Conservation (phyloP, 768 basidiomycete genomes). For the Lentinula sp. region DNA sequence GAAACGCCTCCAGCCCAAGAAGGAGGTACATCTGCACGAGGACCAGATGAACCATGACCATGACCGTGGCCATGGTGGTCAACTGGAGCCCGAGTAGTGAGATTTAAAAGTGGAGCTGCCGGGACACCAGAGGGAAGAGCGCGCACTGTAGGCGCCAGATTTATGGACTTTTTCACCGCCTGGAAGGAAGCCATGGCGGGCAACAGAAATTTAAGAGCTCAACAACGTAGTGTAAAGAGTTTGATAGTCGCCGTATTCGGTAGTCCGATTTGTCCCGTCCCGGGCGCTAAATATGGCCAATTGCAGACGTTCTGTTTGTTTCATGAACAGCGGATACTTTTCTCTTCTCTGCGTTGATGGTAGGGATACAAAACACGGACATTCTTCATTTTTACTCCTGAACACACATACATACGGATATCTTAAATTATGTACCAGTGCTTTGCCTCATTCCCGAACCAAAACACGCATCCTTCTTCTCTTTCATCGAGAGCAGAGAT, state of each 20-base stretch:
- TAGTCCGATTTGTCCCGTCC: background rate
- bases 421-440: conserved; percentile 63
- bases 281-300: background rate
- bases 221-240: background rate
- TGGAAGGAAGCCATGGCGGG: conserved; percentile 57
- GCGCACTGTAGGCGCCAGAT: conserved; percentile 76
- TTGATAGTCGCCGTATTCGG: background rate
- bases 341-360: background rate
- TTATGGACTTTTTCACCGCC: conserved; percentile 77
- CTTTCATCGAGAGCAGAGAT: conserved; percentile 37
- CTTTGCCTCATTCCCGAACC: conserved; percentile 48
- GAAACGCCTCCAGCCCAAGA: conserved; percentile 58
- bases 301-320: conserved; percentile 34
- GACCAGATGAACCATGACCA: conserved; percentile 44
- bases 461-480: conserved; percentile 46
- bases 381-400: no score
- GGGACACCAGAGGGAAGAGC: conserved; percentile 79
- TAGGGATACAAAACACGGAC: no score
- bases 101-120: conserved; percentile 65
- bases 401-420: background rate
- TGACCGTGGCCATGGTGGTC: conserved; percentile 53
- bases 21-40: conserved; percentile 59
- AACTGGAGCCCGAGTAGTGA: conserved; percentile 58
- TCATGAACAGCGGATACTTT: background rate
- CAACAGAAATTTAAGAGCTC: background rate